Percentiles rank a stretch among this genome's conserved stretches.
Evolutionary conservation across 257 asterid species (phyloP).

Genomic region (Thymus mandschuricus): DNA sequence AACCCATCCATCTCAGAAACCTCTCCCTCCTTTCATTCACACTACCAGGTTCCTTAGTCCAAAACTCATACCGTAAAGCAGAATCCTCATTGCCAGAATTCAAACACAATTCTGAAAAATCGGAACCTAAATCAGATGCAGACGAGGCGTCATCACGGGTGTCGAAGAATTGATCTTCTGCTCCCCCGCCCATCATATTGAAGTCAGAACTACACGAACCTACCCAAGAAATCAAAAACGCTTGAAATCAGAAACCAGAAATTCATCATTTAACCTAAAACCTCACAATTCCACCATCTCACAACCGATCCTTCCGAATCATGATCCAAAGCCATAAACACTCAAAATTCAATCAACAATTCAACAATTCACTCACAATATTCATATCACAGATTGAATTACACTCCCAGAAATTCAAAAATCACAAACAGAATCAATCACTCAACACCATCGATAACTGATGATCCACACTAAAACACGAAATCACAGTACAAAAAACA

Average conservation of each 20-base stretch:
- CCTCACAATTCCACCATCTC: neutral
- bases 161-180: constrained; percentile 68
- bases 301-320: neutral
- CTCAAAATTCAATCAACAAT: neutral
- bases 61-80: constrained; percentile 67
- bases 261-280: neutral
- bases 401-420: neutral
- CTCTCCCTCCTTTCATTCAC: constrained; percentile 66
- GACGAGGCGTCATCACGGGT: constrained; percentile 55
- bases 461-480: constrained; percentile 3
- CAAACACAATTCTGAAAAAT: constrained; percentile 44
- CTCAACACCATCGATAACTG: neutral
- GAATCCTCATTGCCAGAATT: constrained; percentile 41
- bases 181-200: constrained; percentile 49
- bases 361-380: neutral
- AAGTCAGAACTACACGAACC: constrained; percentile 41
- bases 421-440: constrained; percentile 5
- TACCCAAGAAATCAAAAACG: constrained; percentile 25
- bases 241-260: constrained; percentile 18
- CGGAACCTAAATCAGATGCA: constrained; percentile 56
- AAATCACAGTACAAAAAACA: neutral
- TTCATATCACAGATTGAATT: neutral
- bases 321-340: neutral
- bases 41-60: constrained; percentile 66
- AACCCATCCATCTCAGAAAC: constrained; percentile 73